These are phyloP conservation scores for Alliaria petiolata DNA, from an alignment of 345 rosid species.

Conservation along the genomic window DNA sequence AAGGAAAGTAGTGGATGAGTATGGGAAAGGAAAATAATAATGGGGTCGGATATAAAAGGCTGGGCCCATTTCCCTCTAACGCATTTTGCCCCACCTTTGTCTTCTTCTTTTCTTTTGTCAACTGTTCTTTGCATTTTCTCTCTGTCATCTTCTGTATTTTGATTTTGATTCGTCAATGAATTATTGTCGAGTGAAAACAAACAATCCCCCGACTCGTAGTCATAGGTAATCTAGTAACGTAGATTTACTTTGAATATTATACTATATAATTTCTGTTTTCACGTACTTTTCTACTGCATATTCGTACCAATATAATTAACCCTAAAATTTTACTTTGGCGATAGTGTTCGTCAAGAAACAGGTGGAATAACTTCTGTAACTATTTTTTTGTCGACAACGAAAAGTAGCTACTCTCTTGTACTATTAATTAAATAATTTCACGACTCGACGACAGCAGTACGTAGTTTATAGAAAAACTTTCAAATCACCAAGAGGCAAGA, in stretches of 20 bases:
- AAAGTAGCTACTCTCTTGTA: too few relatives aligned
- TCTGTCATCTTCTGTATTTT: neutral
- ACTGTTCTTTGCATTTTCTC: neutral
- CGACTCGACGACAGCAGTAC: neutral
- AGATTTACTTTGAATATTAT: neutral
- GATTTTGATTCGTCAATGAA: neutral
- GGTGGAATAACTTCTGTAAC: neutral
- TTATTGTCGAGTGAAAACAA: neutral
- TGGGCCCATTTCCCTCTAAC: conserved; percentile 9
- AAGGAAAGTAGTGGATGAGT: neutral
- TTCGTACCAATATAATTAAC: neutral
- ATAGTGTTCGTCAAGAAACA: neutral
- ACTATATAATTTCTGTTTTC: neutral
- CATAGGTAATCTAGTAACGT: neutral
- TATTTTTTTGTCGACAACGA: too few relatives aligned
- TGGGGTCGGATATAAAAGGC: neutral
- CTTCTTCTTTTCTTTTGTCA: conserved; percentile 11
- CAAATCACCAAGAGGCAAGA: conserved; percentile 2
- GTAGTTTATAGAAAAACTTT: neutral
- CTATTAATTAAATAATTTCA: neutral
- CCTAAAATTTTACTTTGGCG: neutral
- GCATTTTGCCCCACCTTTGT: neutral
- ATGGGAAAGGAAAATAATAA: neutral
- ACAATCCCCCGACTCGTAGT: neutral
- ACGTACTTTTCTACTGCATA: neutral